Base-by-base conservation (phyloP, 257 asterid species). In the Fraxinus excelsior region DNA sequence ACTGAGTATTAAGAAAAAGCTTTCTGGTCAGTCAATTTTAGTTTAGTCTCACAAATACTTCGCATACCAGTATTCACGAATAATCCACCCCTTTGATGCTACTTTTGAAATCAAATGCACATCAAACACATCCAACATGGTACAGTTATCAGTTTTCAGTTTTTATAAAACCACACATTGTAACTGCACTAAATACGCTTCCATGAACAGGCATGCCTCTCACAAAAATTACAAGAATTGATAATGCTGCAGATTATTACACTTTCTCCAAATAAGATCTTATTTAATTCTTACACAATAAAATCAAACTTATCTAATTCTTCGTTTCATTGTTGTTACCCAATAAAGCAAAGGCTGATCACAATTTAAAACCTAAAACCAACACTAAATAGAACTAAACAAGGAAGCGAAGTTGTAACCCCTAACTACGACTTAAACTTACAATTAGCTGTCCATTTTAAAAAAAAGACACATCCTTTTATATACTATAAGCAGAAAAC, bases 381-480 rank as follows among this genome's bases (percentile, higher is more conserved):
- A n/a, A 26, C 70, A 80, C 67, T 64, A 31, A 21, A 46, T n/a
- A 66, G 38, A 25, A 42, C 26, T 67, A 80, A 70, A 32, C 67
- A 56, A 13, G 51, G 53, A 58, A 66, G 26, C 14, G 38, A 58
- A 0, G 8, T 64, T 34, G 58, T 73, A 72, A 69, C 53, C 56
- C 28, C 25, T 31, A 56, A 58, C 40, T 25, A 71, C 73, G 64
- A 35, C 74, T 71, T 25, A 23, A 53, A 26, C 34, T 37, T 11
- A 71, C 31, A 70, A 14, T 14, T 18, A 56, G 65, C n/a, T n/a
- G n/a, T n/a, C n/a, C n/a, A n/a, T n/a, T n/a, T n/a, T n/a, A n/a
- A n/a, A n/a, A n/a, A 9, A 58, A 60, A 23, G 67, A n/a, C 7
- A 60, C 13, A 23, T 60, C 67, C 67, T 60, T 60, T 23, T 60